Evolutionary conservation across 2,329 filamentous ascomycete genomes (phyloP), one percentile per base, ranked within the genome.

Genomic region (Blastomyces parvus): DNA sequence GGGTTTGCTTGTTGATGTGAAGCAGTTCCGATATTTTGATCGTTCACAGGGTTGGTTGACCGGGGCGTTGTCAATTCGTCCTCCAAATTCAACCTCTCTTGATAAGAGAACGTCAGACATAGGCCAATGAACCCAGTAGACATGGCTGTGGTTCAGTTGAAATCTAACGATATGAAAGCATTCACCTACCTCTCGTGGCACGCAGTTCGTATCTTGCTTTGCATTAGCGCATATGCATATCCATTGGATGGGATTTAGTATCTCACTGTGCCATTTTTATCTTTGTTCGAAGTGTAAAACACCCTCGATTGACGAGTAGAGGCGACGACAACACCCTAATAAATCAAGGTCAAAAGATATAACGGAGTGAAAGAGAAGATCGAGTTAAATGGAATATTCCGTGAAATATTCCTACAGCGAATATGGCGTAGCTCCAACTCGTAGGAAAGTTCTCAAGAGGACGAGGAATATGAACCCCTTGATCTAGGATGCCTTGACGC

Each of bases 201-300:
- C 22, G 59, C 53, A 65, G 38, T 40, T 66, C 63, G 58, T 60
- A 63, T 55, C 63, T 65, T 9, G 6, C 22, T 13, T 9, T 17
- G 19, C 57, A 25, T 66, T 62, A 66, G 63, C 33, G 61, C 40
- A 27, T 27, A 4, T 7, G 36, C 19, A 63, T 44, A 59, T 27
- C n/a, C 9, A 36, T 27, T 33, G 19, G 9, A 36, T 11, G 36
- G 14, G 44, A 19, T 36, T 19, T 42, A 58, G 9, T 44, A 52
- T 36, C 64, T 64, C 57, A 66, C 64, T 66, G 60, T 2, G 57
- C 56, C 63, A 66, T 64, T 27, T 27, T 8, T 46, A 38, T 38
- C 22, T 55, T 55, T 27, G 13, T 50, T 33, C 8, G 25, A 48
- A 59, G 42, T 36, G 52, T 48, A 36, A 42, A 38, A 58, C 42